Evolutionary conservation across 129 eudicot genomes (phyloP).

Genomic region (Erigeron canadensis): DNA sequence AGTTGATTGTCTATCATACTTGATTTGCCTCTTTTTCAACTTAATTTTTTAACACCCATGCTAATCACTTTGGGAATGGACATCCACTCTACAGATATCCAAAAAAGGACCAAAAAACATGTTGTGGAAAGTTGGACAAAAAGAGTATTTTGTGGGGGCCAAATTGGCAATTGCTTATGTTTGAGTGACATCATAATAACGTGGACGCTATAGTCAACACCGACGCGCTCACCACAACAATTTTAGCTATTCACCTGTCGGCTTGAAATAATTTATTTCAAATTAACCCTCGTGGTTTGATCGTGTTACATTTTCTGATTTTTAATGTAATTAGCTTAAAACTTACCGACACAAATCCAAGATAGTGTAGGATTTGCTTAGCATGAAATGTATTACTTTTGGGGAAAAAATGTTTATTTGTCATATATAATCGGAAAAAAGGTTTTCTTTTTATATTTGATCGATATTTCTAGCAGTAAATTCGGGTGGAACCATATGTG

Average conservation of each 20-base stretch:
- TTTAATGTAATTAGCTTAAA: too few relatives aligned
- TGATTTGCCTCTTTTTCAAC: background rate
- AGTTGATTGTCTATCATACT: background rate
- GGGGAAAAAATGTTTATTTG: too few relatives aligned
- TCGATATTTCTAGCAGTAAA: too few relatives aligned
- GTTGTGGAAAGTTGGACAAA: conserved; percentile 4
- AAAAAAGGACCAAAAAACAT: background rate
- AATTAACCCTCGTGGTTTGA: background rate
- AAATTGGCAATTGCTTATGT: background rate
- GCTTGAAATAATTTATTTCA: background rate
- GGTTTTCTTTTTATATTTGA: too few relatives aligned
- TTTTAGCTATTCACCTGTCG: background rate
- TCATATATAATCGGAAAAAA: too few relatives aligned
- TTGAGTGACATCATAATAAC: background rate
- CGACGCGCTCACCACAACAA: background rate
- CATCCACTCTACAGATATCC: background rate
- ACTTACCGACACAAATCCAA: too few relatives aligned
- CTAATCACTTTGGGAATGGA: background rate
- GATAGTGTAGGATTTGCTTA: too few relatives aligned
- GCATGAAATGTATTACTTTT: too few relatives aligned
- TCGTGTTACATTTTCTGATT: background rate
- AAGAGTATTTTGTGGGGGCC: conserved; percentile 13
- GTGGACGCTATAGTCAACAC: background rate
- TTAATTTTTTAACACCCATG: conserved; percentile 7
- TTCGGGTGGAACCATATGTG: too few relatives aligned